Percentiles rank a stretch among this genome's conserved stretches.
Conservation (phyloP, 1,284 basidiomycete species). For the Cryptococcus jaspeensis region DNA sequence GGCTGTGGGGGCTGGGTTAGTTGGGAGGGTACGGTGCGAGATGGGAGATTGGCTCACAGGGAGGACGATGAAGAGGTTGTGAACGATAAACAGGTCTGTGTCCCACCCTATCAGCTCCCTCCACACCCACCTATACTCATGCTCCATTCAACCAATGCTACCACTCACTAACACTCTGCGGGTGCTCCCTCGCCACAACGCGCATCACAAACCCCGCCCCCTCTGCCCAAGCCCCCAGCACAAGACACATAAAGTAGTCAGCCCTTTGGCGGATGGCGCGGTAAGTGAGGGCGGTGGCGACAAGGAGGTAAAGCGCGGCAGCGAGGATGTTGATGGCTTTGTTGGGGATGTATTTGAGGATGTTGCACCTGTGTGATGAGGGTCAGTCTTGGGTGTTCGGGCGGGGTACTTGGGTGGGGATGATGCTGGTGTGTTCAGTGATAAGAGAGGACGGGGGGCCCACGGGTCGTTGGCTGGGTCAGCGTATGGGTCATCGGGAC, state of each 20-base stretch:
- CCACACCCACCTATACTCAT: too few species aligned
- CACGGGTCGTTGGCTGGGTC: constrained; percentile 6
- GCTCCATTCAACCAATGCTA: too few species aligned
- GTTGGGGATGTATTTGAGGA: constrained; percentile 60
- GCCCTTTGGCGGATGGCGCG: constrained; percentile 54
- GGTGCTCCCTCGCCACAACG: constrained; percentile 49
- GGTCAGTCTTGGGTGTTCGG: background rate
- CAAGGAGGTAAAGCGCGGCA: constrained; percentile 56
- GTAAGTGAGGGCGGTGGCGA: constrained; percentile 57
- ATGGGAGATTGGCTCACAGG: constrained; percentile 55
- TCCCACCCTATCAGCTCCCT: too few species aligned
- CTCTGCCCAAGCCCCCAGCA: constrained; percentile 62
- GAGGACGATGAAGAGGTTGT: constrained; percentile 63
- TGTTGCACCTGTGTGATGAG: constrained; percentile 24
- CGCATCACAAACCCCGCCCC: constrained; percentile 40
- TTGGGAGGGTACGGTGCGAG: too few species aligned
- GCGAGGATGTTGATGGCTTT: constrained; percentile 60
- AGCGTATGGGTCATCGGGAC: constrained; percentile 1
- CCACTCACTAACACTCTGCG: constrained; percentile 36
- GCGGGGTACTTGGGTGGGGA: too few species aligned
- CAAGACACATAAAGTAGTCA: constrained; percentile 64
- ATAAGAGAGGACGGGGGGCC: background rate
- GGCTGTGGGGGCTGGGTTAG: constrained; percentile 52
- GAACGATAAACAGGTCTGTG: constrained; percentile 60
- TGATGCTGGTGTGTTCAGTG: too few species aligned